Evolutionary conservation across 2,329 filamentous ascomycete genomes (phyloP).

Genomic region (Apiospora pterosperma): DNA sequence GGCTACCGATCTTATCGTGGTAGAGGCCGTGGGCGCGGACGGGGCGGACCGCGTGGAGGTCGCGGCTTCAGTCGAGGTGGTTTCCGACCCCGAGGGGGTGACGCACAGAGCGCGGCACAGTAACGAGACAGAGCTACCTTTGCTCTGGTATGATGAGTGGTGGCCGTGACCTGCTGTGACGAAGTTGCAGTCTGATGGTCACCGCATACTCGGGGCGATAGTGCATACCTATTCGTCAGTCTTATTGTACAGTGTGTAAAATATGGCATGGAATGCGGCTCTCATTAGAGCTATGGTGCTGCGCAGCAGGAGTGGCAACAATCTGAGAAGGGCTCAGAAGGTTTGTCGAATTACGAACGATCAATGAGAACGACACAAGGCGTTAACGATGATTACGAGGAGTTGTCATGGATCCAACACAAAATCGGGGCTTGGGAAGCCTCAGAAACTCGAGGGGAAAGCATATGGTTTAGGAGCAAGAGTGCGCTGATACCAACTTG

Average conservation of each 20-base stretch:
- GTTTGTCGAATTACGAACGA: background rate
- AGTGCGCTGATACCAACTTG: slow-evolving; percentile 5
- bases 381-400: slow-evolving; percentile 3
- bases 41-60: slow-evolving; percentile 44
- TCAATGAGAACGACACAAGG: slow-evolving; percentile 6
- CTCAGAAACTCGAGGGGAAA: background rate
- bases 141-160: too few species aligned
- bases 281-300: background rate
- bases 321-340: background rate
- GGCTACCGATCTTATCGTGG: slow-evolving; percentile 74
- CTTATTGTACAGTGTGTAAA: slow-evolving; percentile 12
- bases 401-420: slow-evolving; percentile 3
- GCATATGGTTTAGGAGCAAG: slow-evolving; percentile 1
- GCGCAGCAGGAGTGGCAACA: background rate
- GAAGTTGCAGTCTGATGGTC: background rate
- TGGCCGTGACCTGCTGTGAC: background rate
- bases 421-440: background rate
- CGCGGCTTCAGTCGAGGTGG: slow-evolving; percentile 36
- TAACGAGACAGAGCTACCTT: background rate
- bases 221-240: background rate
- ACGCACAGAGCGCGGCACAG: background rate
- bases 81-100: slow-evolving; percentile 12
- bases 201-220: too few species aligned
- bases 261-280: slow-evolving; percentile 9
- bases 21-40: slow-evolving; percentile 70